A percentile compares a stretch with the other conserved stretches of the same genome.
These are phyloP conservation scores for Lonicera japonica DNA, from an alignment of 129 eudicot genomes.

Conservation along the genomic window DNA sequence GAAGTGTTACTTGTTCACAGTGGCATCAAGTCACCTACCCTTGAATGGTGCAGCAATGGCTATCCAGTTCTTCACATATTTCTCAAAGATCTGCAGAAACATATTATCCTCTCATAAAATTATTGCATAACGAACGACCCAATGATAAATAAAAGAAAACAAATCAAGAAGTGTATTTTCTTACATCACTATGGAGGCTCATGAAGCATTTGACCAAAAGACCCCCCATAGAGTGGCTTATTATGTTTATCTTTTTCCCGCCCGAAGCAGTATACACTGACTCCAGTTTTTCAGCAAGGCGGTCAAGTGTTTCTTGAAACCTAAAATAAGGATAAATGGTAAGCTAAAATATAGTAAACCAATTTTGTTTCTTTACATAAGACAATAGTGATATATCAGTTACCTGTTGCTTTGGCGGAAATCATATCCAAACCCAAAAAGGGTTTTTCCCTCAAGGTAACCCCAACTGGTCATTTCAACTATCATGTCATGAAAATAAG, in stretches of 20 bases:
- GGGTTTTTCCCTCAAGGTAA: slow-evolving; percentile 89
- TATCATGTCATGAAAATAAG: slow-evolving; percentile 94
- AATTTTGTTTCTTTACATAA: too few species aligned
- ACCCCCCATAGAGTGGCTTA: slow-evolving; percentile 98
- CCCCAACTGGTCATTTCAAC: slow-evolving; percentile 91
- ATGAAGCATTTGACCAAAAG: slow-evolving; percentile 91
- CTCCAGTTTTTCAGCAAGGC: slow-evolving; percentile 71
- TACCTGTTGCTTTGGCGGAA: slow-evolving; percentile 98
- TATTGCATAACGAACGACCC: neutral
- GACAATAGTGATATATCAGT: too few species aligned
- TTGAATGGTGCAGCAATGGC: slow-evolving; percentile 96
- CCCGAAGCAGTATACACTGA: slow-evolving; percentile 81
- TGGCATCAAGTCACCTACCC: slow-evolving; percentile 39
- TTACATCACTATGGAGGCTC: slow-evolving; percentile 78
- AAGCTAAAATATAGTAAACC: too few species aligned
- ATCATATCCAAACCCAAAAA: slow-evolving; percentile 98
- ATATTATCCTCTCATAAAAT: neutral
- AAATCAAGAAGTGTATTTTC: neutral
- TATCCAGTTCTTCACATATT: slow-evolving; percentile 91
- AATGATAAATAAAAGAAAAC: neutral
- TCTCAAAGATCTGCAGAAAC: slow-evolving; percentile 75
- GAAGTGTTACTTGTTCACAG: too few species aligned
- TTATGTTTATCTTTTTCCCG: slow-evolving; percentile 71
- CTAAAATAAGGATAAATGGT: slow-evolving; percentile 26
- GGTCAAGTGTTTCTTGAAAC: slow-evolving; percentile 64